Evolutionary conservation across 164 flowering plant species (phyloP), one percentile per base, ranked within the genome.

Genomic region (Liquidambar formosana): DNA sequence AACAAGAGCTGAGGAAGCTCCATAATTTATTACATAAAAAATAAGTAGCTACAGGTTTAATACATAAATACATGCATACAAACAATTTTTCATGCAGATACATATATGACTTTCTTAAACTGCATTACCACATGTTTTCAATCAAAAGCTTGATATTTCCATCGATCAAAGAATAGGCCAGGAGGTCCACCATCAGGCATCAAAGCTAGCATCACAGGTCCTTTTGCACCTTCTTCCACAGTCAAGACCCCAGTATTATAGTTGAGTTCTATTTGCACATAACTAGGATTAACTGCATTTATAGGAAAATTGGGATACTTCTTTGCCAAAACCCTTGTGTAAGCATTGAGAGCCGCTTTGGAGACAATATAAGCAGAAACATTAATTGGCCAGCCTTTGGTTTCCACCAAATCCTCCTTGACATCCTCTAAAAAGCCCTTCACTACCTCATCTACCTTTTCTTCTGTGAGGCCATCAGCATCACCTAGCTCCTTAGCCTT

Each of bases 271-370:
- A 84, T 81, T 27, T 70, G 75, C 41, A 62, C 65, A 26, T 10
- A 73, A 19, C 86, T 82, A 21, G 86, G 86, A 48, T 61, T 43
- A n/a, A 77, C 75, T 5, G 43, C 25, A 28, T 81, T 81, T 16
- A 77, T 62, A 21, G 8, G 14, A 11, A 81, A 3, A 9, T 16
- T 19, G 0, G 78, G 73, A 38, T 66, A 68, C 38, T 54, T 75
- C 38, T 61, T 66, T 3, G 84, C 82, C 13, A 79, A 13, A 38
- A 81, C 54, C 63, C 81, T 73, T 27, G 82, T 81, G 45, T 83
- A 75, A 0, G 82, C 82, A 64, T 70, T 81, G 62, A 80, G n/a
- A 45, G 81, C 76, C 15, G 79, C 82, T 71, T 82, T 80, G 3
- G 83, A 71, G 47, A 80, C 49, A 28, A 6, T 53, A 28, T 82